Evolutionary conservation across 768 basidiomycete genomes (phyloP), one percentile per base, ranked within the genome.

Genomic region (Coprinopsis cinerea): DNA sequence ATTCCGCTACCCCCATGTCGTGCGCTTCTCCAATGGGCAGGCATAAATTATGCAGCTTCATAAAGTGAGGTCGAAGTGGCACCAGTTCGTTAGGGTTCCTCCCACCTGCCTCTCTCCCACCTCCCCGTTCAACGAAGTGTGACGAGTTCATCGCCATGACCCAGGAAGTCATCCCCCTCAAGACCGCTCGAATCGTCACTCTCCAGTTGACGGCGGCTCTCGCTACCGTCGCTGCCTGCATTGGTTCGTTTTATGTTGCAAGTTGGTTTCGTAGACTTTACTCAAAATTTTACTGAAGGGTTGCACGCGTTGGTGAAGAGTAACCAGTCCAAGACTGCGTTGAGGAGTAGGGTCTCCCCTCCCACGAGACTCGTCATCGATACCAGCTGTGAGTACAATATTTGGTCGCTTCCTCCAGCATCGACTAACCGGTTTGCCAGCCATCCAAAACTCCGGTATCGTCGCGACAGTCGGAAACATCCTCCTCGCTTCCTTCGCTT

Each of bases 251-350:
- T 27, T 32, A 11, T 25, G 4, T 22, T 43, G 7, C 18, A 18
- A 6, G 37, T 39, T 17, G 30, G 15, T n/a, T n/a, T n/a, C n/a
- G n/a, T n/a, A n/a, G n/a, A n/a, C n/a, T n/a, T n/a, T n/a, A n/a
- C 1, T 32, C 22, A 32, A 11, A 3, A n/a, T 18, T 9, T 24
- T 14, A 13, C 6, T 49, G 10, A 39, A 74, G 73, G 66, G 32
- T 64, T 75, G 25, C 73, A 71, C 53, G 70, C 72, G 6, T 51
- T 71, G 41, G 64, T 73, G 50, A 69, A 70, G 53, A 69, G 75
- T 13, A 69, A 75, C 54, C 59, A 68, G 40, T 52, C 66, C 49
- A 68, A 74, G 55, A 58, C 56, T 25, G 30, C 41, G 13, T 53
- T 77, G 36, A 62, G 48, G 46, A 62, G 59, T 26, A 45, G 56